Conservation (phyloP, 1,284 basidiomycete genomes). For the Coriolopsis trogii region DNA sequence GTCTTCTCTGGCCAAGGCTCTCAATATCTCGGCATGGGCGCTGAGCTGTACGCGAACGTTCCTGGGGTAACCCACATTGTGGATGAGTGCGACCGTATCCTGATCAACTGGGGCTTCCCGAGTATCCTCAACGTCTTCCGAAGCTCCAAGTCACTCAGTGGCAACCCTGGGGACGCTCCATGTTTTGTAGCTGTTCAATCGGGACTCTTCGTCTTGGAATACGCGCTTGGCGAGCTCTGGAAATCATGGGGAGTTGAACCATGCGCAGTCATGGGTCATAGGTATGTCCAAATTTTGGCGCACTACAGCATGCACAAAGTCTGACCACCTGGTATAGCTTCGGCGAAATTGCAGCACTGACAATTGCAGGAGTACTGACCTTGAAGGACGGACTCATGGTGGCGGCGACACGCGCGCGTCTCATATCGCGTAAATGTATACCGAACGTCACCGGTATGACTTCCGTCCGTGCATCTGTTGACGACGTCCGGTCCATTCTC, state of each 20-base stretch:
- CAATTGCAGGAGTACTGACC: constrained; percentile 55
- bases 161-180: constrained; percentile 19
- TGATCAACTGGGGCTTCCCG: constrained; percentile 51
- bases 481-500: constrained; percentile 41
- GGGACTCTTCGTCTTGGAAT: constrained; percentile 62
- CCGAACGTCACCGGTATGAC: constrained; percentile 58
- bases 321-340: constrained; percentile 50
- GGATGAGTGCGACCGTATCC: constrained; percentile 57
- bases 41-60: constrained; percentile 50
- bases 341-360: constrained; percentile 73
- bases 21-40: constrained; percentile 68
- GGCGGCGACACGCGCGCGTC: constrained; percentile 57
- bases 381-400: constrained; percentile 58
- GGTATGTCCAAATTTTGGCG: constrained; percentile 53
- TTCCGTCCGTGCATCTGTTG: constrained; percentile 47
- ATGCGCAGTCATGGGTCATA: constrained; percentile 63
- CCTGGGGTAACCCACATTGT: constrained; percentile 50
- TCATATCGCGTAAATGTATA: constrained; percentile 54
- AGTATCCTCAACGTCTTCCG: constrained; percentile 52
- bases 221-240: constrained; percentile 62
- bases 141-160: too few species aligned
- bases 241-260: constrained; percentile 66
- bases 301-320: too few species aligned
- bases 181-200: constrained; percentile 50
- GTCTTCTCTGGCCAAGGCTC: constrained; percentile 75